Evolutionary conservation across 768 basidiomycete genomes (phyloP), one percentile per base, ranked within the genome.

Genomic region (Suillus bovinus): DNA sequence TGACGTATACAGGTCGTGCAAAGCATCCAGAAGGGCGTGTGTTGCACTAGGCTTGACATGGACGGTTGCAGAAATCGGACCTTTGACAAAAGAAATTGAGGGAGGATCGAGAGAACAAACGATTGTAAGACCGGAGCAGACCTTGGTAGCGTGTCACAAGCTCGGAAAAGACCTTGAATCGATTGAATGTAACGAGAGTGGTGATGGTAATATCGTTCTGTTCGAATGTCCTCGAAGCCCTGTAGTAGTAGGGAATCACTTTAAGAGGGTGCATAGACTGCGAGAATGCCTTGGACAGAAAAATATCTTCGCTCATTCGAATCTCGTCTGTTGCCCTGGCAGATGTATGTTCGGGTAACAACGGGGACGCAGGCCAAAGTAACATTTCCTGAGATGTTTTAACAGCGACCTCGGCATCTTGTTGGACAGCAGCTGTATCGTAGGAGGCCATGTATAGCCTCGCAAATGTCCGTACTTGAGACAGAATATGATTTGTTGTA

Each of bases 51-150:
- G 69, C 33, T 81, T 82, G 58, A 93, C 83, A 67, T 95, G 92
- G 20, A 94, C 82, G 0, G 93, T 86, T 3, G 89, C 93, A 17
- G 93, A 94, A 63, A 95, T 86, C 0, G 93, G 93, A 20, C 93
- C 92, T 93, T 39, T 9, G 6, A 39, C n/a, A 50, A 29, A 24
- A 55, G 16, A 36, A 9, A 5, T 16, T 36, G n/a, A 55, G 34
- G 16, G 24, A 34, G 27, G 27, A 39, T 17, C 52, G 64, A 33
- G n/a, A 7, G 22, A 5, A 29, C 50, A 38, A 16, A 33, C 16
- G 10, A 24, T 14, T 62, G 50, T 52, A 50, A 60, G 53, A 36
- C 49, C 36, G 41, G 36, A 17, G 63, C 79, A 50, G 63, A 90
- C 92, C 93, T 79, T 84, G 80, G 72, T 94, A 93, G n/a, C 81